A percentile compares a stretch with the other conserved stretches of the same genome.
Conservation (phyloP, 345 rosid species). For the Citrus trifoliata region DNA sequence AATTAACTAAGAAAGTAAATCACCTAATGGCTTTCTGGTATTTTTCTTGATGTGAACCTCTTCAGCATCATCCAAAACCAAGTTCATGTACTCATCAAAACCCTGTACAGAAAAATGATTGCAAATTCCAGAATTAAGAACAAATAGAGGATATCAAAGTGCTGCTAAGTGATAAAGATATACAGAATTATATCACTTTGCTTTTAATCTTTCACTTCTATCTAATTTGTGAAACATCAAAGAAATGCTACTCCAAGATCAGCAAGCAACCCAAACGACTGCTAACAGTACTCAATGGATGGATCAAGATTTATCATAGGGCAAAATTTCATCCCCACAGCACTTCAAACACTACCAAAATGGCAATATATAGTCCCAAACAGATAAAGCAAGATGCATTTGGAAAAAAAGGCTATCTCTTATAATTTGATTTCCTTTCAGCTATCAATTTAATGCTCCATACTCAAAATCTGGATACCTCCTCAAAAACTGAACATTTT, state of each 20-base stretch:
- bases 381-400: background rate
- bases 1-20: constrained; percentile 5
- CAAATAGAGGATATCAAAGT: background rate
- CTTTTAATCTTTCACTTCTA: background rate
- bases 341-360: constrained; percentile 5
- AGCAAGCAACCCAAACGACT: constrained; percentile 1
- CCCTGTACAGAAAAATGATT: constrained; percentile 46
- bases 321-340: constrained; percentile 9
- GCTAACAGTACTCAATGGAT: background rate
- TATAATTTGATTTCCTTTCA: background rate
- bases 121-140: background rate
- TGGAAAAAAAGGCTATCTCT: background rate
- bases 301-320: background rate
- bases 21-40: constrained; percentile 78
- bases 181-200: background rate
- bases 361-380: background rate
- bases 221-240: background rate
- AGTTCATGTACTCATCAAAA: constrained; percentile 96
- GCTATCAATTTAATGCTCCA: background rate
- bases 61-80: constrained; percentile 95
- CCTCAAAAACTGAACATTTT: background rate
- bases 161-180: background rate
- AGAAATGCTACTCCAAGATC: background rate
- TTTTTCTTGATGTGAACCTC: constrained; percentile 88
- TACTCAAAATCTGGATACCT: background rate